Conservation (phyloP, 2,329 filamentous ascomycete species). For the Beauveria medogensis region DNA sequence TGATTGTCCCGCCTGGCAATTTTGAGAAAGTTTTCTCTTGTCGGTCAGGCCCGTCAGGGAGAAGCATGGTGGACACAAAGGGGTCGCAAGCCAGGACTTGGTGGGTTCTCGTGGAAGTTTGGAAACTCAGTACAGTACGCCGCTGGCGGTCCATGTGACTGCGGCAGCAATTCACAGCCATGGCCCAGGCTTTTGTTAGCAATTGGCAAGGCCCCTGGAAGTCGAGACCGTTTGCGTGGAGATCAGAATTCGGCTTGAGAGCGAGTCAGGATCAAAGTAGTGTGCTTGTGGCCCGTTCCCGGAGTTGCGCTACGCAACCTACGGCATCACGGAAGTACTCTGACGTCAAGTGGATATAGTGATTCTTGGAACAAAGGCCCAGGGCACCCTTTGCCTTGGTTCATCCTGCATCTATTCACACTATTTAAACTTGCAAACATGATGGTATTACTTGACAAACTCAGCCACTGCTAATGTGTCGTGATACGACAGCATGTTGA, state of each 20-base stretch:
- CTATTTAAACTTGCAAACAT: neutral
- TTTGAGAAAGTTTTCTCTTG: neutral
- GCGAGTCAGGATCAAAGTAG: constrained; percentile 3
- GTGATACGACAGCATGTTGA: neutral
- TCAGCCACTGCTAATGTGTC: neutral
- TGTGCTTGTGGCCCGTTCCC: neutral
- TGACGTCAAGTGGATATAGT: constrained; percentile 10
- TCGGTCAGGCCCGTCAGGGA: neutral
- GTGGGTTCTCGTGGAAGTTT: neutral
- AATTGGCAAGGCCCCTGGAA: neutral
- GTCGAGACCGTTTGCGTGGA: constrained; percentile 8
- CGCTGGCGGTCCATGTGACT: neutral
- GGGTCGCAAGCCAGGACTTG: neutral
- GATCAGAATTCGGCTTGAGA: neutral
- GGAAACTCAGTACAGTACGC: neutral
- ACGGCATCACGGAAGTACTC: neutral
- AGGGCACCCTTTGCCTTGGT: neutral
- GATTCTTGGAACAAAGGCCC: neutral
- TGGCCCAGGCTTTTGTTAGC: neutral
- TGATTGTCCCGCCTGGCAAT: neutral
- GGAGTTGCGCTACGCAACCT: neutral
- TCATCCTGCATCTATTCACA: neutral
- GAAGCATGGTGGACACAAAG: neutral
- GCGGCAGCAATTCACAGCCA: neutral
- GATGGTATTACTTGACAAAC: neutral